Base-by-base conservation (phyloP, 345 rosid species). In the Boechera divaricarpa region DNA sequence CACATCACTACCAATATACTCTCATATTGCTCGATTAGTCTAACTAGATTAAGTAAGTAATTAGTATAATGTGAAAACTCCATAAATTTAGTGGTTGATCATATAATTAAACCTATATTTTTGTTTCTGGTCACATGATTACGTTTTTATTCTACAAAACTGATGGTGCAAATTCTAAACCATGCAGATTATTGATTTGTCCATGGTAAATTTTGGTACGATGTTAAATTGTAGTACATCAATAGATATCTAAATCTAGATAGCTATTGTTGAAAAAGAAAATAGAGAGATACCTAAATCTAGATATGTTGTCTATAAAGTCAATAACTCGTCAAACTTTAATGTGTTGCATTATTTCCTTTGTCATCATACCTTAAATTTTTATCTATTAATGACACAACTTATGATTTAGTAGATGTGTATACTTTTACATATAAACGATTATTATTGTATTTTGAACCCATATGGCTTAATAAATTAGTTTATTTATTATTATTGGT, bases 321-420 rank as follows among this genome's bases (percentile, higher is more conserved):
- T 75, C 78, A 75, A 67, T 36, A 68, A 52, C 54, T 68, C 62
- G 62, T 69, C 52, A 68, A 47, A 51, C 56, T 51, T 59, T 49
- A 29, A 68, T 51, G 45, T 48, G 16, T 59, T 59, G 42, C 53
- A 58, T 67, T 45, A 57, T 74, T 47, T 67, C 42, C 6, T 32
- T 11, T 39, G 18, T 67, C 66, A 74, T 56, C 51, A 35, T 24
- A 39, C 47, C 58, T 74, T 26, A 24, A 35, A 21, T 65, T 5
- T 11, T 15, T 42, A 21, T 16, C 26, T 45, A 45, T 3, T 36
- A 33, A 21, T 58, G 66, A 58, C 16, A 58, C 32, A 42, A 70
- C 11, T 57, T 44, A 58, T 45, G 47, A 47, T 71, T 24, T 56
- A 13, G 58, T 49, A 32, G 58, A 49, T 67, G 31, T 42, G 47